phyloP scores from a whole-genome alignment of 495 filamentous ascomycete species.

The Talaromyces wortmannii region DNA sequence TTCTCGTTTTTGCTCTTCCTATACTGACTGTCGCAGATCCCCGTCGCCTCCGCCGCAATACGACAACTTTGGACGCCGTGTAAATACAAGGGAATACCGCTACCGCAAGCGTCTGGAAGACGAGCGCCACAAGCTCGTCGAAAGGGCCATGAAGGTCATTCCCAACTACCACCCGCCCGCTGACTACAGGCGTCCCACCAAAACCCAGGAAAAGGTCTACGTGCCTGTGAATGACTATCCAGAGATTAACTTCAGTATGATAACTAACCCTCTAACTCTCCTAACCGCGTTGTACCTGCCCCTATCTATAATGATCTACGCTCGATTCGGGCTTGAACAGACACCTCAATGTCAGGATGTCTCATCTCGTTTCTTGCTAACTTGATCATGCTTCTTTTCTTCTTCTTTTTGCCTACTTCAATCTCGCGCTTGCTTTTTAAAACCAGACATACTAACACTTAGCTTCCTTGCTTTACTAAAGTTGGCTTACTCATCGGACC shows the following conservation, averaged over 20 bases:
- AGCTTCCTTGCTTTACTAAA: slow-evolving; percentile 81
- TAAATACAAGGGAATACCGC: slow-evolving; percentile 95
- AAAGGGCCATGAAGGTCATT: slow-evolving; percentile 97
- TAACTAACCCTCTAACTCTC: slow-evolving; percentile 94
- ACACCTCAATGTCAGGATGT: slow-evolving; percentile 28
- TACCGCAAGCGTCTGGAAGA: slow-evolving; percentile 97
- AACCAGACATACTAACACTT: slow-evolving; percentile 73
- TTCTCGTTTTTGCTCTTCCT: background rate
- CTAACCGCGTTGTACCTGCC: slow-evolving; percentile 50
- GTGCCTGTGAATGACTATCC: slow-evolving; percentile 99
- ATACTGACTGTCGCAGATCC: slow-evolving; percentile 53
- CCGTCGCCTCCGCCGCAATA: slow-evolving; percentile 95
- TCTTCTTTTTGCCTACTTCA: slow-evolving; percentile 15
- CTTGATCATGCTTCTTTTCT: slow-evolving; percentile 30
- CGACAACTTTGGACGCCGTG: slow-evolving; percentile 96
- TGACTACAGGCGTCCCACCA: slow-evolving; percentile 95
- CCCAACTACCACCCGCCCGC: slow-evolving; percentile 96
- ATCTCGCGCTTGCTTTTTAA: slow-evolving; percentile 1
- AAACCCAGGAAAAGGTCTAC: slow-evolving; percentile 99
- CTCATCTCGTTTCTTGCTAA: slow-evolving; percentile 53
- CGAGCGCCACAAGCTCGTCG: slow-evolving; percentile 94
- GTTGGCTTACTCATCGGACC: slow-evolving; percentile 99
- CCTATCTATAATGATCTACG: slow-evolving; percentile 35
- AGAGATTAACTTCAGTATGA: slow-evolving; percentile 99
- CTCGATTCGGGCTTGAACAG: slow-evolving; percentile 40